Conservation (phyloP, 73 alveolate species). For the Stentor roeselii region DNA sequence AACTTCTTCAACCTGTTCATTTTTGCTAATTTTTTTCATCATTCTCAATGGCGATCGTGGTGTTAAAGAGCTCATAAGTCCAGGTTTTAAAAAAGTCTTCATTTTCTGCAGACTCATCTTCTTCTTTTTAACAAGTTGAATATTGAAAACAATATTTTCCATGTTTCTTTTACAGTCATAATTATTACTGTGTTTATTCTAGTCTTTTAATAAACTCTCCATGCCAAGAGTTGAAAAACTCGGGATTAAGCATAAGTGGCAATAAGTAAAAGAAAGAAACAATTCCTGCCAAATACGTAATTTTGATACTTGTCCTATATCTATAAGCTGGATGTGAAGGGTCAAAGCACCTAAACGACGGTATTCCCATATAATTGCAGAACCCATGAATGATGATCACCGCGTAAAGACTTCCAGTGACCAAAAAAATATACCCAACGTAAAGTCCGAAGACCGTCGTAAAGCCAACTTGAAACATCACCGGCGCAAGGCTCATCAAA, state of each 20-base stretch:
- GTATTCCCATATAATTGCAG: slow-evolving; percentile 25
- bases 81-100: too few relatives aligned
- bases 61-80: too few relatives aligned
- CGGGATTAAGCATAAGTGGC: slow-evolving; percentile 5
- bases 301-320: background rate
- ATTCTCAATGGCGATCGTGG: too few relatives aligned
- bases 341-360: background rate
- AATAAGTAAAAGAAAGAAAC: background rate
- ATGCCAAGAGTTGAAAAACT: background rate
- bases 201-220: too few relatives aligned
- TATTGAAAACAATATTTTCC: too few relatives aligned
- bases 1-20: too few relatives aligned
- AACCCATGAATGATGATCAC: background rate
- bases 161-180: too few relatives aligned
- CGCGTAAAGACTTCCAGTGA: slow-evolving; percentile 4
- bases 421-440: background rate
- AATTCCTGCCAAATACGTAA: slow-evolving; percentile 12
- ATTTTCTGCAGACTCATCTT: too few relatives aligned
- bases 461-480: background rate
- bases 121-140: too few relatives aligned
- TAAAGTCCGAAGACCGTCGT: slow-evolving; percentile 8
- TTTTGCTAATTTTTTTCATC: too few relatives aligned
- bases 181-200: too few relatives aligned
- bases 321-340: background rate
- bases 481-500: background rate